These are phyloP conservation scores for Plasmodium berghei DNA, from an alignment of 169 alveolate species.

Conservation along the genomic window DNA sequence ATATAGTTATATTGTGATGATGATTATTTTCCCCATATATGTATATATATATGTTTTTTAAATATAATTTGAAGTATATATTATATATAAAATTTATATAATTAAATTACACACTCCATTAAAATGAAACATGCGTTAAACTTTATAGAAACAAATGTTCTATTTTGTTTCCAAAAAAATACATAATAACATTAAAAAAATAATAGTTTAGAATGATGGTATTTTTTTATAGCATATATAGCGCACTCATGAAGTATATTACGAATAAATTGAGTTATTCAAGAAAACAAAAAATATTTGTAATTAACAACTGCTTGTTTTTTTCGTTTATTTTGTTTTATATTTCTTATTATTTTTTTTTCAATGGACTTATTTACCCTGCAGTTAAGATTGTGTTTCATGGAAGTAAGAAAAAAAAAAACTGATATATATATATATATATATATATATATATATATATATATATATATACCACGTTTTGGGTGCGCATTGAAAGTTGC, in stretches of 20 bases:
- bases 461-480: too few species aligned
- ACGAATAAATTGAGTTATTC: constrained; percentile 12
- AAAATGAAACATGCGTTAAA: constrained; percentile 2
- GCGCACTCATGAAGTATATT: constrained; percentile 10
- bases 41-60: too few species aligned
- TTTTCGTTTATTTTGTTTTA: constrained; percentile 50
- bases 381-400: constrained; percentile 66
- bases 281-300: constrained; percentile 12
- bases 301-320: constrained; percentile 43
- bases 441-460: too few species aligned
- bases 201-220: not conserved
- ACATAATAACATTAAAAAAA: not conserved
- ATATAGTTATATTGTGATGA: too few species aligned
- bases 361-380: constrained; percentile 66
- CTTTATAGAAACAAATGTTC: not conserved
- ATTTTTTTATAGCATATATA: constrained; percentile 7
- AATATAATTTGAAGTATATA: too few species aligned
- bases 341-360: constrained; percentile 47
- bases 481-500: too few species aligned
- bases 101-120: not conserved
- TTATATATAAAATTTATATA: too few species aligned
- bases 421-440: too few species aligned
- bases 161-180: not conserved
- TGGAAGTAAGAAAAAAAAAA: constrained; percentile 36
- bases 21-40: too few species aligned